These are phyloP conservation scores for Xylaria sp. DNA, from an alignment of 2,329 filamentous ascomycete genomes.

Conservation along the genomic window DNA sequence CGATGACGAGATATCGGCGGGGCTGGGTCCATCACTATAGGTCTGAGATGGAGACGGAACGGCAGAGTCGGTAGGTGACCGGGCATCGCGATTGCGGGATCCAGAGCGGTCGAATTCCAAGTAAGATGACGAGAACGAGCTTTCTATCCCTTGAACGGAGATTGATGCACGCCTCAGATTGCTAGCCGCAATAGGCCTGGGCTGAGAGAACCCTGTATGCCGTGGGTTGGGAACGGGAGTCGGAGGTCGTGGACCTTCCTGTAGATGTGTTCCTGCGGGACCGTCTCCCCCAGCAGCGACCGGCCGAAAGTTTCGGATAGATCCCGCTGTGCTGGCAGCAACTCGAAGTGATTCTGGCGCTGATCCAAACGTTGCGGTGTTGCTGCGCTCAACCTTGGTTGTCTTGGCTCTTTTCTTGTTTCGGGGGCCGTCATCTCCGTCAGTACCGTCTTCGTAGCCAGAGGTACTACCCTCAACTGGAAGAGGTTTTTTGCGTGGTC, in stretches of 20 bases:
- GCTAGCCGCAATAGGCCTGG: slow-evolving; percentile 47
- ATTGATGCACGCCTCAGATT: slow-evolving; percentile 63
- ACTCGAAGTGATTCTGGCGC: slow-evolving; percentile 81
- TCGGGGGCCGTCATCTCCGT: slow-evolving; percentile 60
- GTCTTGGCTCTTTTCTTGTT: slow-evolving; percentile 78
- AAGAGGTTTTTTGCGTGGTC: slow-evolving; percentile 56
- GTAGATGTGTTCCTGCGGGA: slow-evolving; percentile 56
- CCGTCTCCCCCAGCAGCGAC: slow-evolving; percentile 56
- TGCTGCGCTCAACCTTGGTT: slow-evolving; percentile 72
- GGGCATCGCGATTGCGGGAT: slow-evolving; percentile 52
- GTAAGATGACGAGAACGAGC: slow-evolving; percentile 32
- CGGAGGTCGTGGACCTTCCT: slow-evolving; percentile 75
- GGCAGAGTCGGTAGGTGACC: slow-evolving; percentile 56
- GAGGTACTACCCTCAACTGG: slow-evolving; percentile 67
- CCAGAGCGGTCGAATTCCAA: slow-evolving; percentile 43
- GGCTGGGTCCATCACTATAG: slow-evolving; percentile 65
- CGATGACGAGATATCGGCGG: slow-evolving; percentile 84
- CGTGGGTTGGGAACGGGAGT: slow-evolving; percentile 68
- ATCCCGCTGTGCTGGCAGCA: slow-evolving; percentile 88
- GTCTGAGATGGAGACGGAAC: slow-evolving; percentile 53
- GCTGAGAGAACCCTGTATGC: slow-evolving; percentile 30
- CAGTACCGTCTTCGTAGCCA: slow-evolving; percentile 69
- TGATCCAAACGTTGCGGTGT: slow-evolving; percentile 70
- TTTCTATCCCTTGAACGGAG: slow-evolving; percentile 54
- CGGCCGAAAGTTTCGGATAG: slow-evolving; percentile 81